phyloP scores from a whole-genome alignment of 192 early-diverging fungal genomes.

The Pilaira anomala region DNA sequence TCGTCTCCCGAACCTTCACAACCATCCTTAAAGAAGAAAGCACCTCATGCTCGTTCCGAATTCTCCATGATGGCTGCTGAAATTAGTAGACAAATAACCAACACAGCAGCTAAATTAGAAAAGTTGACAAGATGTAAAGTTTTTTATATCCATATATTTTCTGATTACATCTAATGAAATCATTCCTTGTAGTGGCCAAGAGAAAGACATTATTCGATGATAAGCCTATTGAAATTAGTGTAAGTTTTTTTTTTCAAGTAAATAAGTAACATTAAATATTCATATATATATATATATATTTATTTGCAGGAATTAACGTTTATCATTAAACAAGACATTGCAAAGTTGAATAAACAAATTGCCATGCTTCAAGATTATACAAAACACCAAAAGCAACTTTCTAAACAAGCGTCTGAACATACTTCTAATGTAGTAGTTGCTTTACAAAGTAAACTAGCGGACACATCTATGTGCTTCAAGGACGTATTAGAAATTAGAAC shows the following conservation, averaged over 20 bases:
- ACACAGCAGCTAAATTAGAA: slow-evolving; percentile 77
- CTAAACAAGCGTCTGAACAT: slow-evolving; percentile 85
- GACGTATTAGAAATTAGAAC: slow-evolving; percentile 95
- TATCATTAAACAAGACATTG: slow-evolving; percentile 96
- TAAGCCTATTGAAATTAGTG: slow-evolving; percentile 90
- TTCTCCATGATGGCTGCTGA: slow-evolving; percentile 79
- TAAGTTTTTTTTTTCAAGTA: too few relatives aligned
- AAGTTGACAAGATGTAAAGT: slow-evolving; percentile 71
- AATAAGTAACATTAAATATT: neutral
- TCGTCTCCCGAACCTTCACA: slow-evolving; percentile 29
- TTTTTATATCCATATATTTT: slow-evolving; percentile 2
- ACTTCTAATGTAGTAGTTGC: slow-evolving; percentile 87
- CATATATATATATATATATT: neutral
- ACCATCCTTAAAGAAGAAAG: slow-evolving; percentile 7
- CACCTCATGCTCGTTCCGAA: slow-evolving; percentile 52
- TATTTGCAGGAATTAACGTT: slow-evolving; percentile 74
- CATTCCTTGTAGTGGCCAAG: slow-evolving; percentile 69
- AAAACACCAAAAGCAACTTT: slow-evolving; percentile 46
- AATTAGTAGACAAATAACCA: slow-evolving; percentile 87
- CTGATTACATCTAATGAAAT: neutral
- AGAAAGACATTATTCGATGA: slow-evolving; percentile 97
- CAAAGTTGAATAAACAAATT: slow-evolving; percentile 91
- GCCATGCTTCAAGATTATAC: slow-evolving; percentile 72
- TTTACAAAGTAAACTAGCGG: slow-evolving; percentile 88
- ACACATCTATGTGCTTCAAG: slow-evolving; percentile 88